Conservation (phyloP, 2,329 filamentous ascomycete genomes). For the Trichoderma gracile region DNA sequence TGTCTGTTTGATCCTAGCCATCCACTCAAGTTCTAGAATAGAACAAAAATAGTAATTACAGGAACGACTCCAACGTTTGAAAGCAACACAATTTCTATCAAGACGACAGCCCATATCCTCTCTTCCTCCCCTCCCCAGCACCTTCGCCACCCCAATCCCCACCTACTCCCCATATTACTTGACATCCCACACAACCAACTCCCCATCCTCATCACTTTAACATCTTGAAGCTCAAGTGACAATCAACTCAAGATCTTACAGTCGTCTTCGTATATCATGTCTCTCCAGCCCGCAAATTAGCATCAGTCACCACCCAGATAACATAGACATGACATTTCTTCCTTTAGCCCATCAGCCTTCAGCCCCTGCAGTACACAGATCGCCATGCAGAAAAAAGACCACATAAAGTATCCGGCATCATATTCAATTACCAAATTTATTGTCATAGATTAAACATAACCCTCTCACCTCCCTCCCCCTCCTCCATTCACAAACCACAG, state of each 20-base stretch:
- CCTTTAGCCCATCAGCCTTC: too few species aligned
- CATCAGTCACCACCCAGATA: too few species aligned
- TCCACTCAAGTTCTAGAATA: too few species aligned
- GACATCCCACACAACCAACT: constrained; percentile 8
- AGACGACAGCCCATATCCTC: not conserved
- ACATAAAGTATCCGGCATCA: constrained; percentile 6
- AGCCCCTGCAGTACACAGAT: not conserved
- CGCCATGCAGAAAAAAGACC: not conserved
- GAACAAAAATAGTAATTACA: too few species aligned
- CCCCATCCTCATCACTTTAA: not conserved
- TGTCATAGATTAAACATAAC: constrained; percentile 19
- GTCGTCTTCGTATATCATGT: too few species aligned
- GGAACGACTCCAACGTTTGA: too few species aligned
- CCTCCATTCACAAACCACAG: not conserved
- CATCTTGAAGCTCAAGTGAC: too few species aligned
- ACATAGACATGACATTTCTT: too few species aligned
- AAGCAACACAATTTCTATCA: not conserved
- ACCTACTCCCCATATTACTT: not conserved
- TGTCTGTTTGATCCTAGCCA: too few species aligned
- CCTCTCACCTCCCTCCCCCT: not conserved
- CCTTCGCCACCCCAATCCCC: constrained; percentile 4
- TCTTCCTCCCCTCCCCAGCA: not conserved
- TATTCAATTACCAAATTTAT: constrained; percentile 21
- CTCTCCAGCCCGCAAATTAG: too few species aligned
- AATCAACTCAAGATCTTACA: too few species aligned